These are phyloP conservation scores for Globisporangium cederbergense DNA, from an alignment of 352 stramenopile genomes.

Conservation along the genomic window DNA sequence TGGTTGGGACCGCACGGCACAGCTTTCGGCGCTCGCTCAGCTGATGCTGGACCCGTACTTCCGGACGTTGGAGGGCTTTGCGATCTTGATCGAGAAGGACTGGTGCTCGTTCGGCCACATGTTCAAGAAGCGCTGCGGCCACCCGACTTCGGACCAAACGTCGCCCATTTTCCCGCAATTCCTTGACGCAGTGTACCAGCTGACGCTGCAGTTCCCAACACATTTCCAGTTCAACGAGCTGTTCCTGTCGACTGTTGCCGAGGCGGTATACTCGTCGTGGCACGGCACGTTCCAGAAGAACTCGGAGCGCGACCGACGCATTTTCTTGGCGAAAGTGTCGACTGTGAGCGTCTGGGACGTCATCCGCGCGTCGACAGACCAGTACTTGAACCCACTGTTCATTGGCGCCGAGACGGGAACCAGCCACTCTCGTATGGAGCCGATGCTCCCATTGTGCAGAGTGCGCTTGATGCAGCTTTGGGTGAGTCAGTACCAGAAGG, in stretches of 20 bases:
- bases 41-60: conserved; percentile 87
- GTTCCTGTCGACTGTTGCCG: conserved; percentile 91
- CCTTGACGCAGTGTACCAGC: conserved; percentile 97
- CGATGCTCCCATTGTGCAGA: conserved; percentile 78
- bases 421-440: conserved; percentile 39
- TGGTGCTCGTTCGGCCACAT: conserved; percentile 89
- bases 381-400: conserved; percentile 83
- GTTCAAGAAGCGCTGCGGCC: conserved; percentile 77
- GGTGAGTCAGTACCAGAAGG: conserved; percentile 85
- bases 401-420: conserved; percentile 32
- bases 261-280: conserved; percentile 96
- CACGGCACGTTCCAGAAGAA: conserved; percentile 93
- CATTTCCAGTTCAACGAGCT: conserved; percentile 98
- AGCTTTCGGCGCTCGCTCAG: conserved; percentile 71
- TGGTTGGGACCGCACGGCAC: conserved; percentile 80
- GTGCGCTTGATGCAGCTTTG: conserved; percentile 87
- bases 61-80: conserved; percentile 72
- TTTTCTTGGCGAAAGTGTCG: conserved; percentile 61
- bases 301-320: conserved; percentile 67
- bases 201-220: conserved; percentile 95
- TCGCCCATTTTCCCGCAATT: conserved; percentile 99
- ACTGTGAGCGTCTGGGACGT: conserved; percentile 85
- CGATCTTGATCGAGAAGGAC: conserved; percentile 82
- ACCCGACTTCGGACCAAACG: conserved; percentile 89
- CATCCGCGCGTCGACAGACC: conserved; percentile 75